A percentile compares a stretch with the other conserved stretches of the same genome.
These are phyloP conservation scores for Fistulifera pelliculosa DNA, from an alignment of 108 stramenopile genomes.

Conservation along the genomic window DNA sequence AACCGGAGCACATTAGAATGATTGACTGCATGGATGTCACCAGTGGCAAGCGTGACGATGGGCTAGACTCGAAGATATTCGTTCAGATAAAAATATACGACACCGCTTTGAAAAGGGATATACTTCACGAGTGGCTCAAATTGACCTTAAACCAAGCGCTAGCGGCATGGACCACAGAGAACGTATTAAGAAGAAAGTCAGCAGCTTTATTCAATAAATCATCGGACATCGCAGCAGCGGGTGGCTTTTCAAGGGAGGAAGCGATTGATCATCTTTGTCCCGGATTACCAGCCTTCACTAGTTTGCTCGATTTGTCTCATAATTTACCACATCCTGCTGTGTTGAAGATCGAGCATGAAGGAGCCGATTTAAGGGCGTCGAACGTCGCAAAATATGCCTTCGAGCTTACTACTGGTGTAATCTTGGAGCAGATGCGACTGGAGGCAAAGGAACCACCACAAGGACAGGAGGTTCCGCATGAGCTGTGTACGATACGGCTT, in stretches of 20 bases:
- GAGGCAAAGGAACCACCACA: not conserved
- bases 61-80: not conserved
- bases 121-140: slow-evolving; percentile 49
- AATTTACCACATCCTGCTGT: slow-evolving; percentile 64
- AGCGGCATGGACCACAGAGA: slow-evolving; percentile 52
- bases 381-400: slow-evolving; percentile 45
- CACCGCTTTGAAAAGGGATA: slow-evolving; percentile 48
- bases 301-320: slow-evolving; percentile 28
- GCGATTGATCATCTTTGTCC: slow-evolving; percentile 32
- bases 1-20: slow-evolving; percentile 45
- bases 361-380: slow-evolving; percentile 30
- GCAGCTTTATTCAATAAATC: not conserved
- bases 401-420: slow-evolving; percentile 33
- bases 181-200: slow-evolving; percentile 26
- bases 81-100: not conserved
- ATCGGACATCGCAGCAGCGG: not conserved
- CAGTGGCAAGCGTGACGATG: not conserved
- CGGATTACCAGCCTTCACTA: slow-evolving; percentile 33
- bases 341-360: slow-evolving; percentile 15
- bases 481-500: slow-evolving; percentile 14
- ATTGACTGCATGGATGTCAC: slow-evolving; percentile 16
- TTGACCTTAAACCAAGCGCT: slow-evolving; percentile 64
- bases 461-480: not conserved
- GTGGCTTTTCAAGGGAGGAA: slow-evolving; percentile 1
- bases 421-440: slow-evolving; percentile 10